These are phyloP conservation scores for Boletus tylopilopsis DNA, from an alignment of 768 basidiomycete species.

Conservation along the genomic window DNA sequence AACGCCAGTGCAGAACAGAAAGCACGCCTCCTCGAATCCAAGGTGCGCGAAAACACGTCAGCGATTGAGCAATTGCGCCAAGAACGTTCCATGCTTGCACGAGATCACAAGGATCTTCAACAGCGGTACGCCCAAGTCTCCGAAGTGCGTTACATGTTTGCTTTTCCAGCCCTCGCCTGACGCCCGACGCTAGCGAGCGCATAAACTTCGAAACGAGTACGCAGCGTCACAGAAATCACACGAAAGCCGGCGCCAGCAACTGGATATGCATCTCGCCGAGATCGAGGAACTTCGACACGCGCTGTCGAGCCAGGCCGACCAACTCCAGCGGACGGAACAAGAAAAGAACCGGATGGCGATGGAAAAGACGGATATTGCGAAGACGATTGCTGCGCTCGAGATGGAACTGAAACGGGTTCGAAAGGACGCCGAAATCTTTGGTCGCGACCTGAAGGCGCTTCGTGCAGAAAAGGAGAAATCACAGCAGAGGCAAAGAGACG, in stretches of 20 bases:
- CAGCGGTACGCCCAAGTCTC: conserved; percentile 60
- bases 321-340: conserved; percentile 59
- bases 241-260: conserved; percentile 66
- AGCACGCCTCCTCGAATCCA: conserved; percentile 61
- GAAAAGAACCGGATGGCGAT: conserved; percentile 59
- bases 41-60: conserved; percentile 64
- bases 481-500: conserved; percentile 53
- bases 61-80: conserved; percentile 73
- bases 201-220: conserved; percentile 60
- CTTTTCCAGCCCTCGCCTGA: background rate
- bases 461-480: conserved; percentile 63
- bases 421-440: conserved; percentile 73
- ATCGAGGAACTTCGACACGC: conserved; percentile 74
- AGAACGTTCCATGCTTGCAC: conserved; percentile 65
- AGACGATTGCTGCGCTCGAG: conserved; percentile 65
- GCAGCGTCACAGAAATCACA: conserved; percentile 61
- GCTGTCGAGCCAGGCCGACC: conserved; percentile 54
- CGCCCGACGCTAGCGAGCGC: conserved; percentile 42
- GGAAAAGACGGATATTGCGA: conserved; percentile 64
- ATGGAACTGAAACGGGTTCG: conserved; percentile 72
- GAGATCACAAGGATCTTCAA: conserved; percentile 73
- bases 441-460: conserved; percentile 68
- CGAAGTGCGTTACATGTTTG: conserved; percentile 45
- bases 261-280: conserved; percentile 67
- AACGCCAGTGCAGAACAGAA: conserved; percentile 72